Evolutionary conservation across 2,329 filamentous ascomycete genomes (phyloP).

Genomic region (Cladorrhinum sp.): DNA sequence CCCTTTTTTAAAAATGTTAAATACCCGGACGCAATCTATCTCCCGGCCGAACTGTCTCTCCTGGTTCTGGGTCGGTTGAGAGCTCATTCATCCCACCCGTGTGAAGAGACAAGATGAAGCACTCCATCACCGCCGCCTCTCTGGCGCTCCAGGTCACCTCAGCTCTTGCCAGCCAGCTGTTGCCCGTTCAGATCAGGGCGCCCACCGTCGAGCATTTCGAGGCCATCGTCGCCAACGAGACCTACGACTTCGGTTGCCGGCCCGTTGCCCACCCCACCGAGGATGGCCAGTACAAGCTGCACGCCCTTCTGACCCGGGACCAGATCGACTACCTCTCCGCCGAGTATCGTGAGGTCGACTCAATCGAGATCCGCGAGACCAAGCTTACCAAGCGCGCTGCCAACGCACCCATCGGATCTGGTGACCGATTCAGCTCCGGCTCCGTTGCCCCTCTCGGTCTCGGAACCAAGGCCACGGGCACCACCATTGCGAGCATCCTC

Average conservation of each 20-base stretch:
- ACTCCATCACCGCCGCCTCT: not conserved
- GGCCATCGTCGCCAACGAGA: slow-evolving; percentile 14
- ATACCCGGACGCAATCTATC: not conserved
- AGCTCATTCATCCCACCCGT: not conserved
- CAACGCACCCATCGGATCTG: slow-evolving; percentile 39
- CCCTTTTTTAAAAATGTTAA: not conserved
- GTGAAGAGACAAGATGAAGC: slow-evolving; percentile 9
- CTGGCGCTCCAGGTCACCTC: slow-evolving; percentile 12
- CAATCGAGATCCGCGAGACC: slow-evolving; percentile 1
- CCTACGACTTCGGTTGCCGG: slow-evolving; percentile 15
- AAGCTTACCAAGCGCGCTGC: slow-evolving; percentile 7
- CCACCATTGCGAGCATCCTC: slow-evolving; percentile 41
- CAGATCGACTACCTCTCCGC: slow-evolving; percentile 10
- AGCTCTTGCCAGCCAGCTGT: slow-evolving; percentile 3
- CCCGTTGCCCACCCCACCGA: slow-evolving; percentile 12
- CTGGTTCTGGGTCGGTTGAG: not conserved
- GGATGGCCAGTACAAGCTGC: slow-evolving; percentile 13
- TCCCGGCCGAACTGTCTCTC: too few relatives aligned
- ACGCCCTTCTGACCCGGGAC: slow-evolving; percentile 14
- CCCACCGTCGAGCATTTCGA: slow-evolving; percentile 11
- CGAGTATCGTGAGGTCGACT: slow-evolving; percentile 2
- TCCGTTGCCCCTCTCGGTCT: slow-evolving; percentile 22
- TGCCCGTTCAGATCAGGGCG: slow-evolving; percentile 12
- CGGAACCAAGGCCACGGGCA: slow-evolving; percentile 26
- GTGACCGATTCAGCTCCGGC: slow-evolving; percentile 42